Conservation (phyloP, 2,329 filamentous ascomycete species). For the Fusarium zealandicum region DNA sequence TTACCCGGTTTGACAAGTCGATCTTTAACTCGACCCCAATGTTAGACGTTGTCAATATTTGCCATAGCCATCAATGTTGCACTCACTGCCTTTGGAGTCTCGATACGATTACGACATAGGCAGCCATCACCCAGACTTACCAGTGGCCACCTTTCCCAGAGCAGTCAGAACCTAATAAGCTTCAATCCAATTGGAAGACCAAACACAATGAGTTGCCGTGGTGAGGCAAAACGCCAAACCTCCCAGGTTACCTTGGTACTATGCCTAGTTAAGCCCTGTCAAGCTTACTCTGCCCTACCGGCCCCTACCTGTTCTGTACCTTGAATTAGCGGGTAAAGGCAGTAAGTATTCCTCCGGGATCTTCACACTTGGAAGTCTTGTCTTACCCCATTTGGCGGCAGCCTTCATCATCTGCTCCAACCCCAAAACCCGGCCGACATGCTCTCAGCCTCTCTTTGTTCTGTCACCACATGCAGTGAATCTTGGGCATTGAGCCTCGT, state of each 20-base stretch:
- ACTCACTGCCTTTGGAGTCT: not conserved
- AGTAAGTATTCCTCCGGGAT: constrained; percentile 18
- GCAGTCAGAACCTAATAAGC: no score
- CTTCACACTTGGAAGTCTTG: constrained; percentile 29
- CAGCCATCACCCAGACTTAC: not conserved
- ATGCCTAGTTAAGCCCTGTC: not conserved
- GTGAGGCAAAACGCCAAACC: not conserved
- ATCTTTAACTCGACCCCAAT: constrained; percentile 9
- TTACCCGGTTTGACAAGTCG: not conserved
- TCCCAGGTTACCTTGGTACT: no score
- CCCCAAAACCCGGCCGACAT: constrained; percentile 23
- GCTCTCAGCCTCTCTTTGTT: not conserved
- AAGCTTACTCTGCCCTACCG: constrained; percentile 20
- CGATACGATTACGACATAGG: not conserved
- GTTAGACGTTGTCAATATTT: not conserved
- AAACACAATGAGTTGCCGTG: not conserved
- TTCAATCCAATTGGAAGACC: no score
- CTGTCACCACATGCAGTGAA: not conserved
- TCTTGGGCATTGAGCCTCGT: constrained; percentile 2
- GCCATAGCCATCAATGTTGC: not conserved
- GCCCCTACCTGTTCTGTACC: constrained; percentile 24
- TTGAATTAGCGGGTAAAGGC: constrained; percentile 1
- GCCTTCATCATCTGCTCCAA: constrained; percentile 7
- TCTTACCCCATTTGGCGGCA: constrained; percentile 34
- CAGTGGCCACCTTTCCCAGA: not conserved